Percentiles rank a stretch among this genome's conserved stretches.
These are phyloP conservation scores for Pseudopithomyces chartarum DNA, from an alignment of 2,329 filamentous ascomycete species.

Conservation along the genomic window DNA sequence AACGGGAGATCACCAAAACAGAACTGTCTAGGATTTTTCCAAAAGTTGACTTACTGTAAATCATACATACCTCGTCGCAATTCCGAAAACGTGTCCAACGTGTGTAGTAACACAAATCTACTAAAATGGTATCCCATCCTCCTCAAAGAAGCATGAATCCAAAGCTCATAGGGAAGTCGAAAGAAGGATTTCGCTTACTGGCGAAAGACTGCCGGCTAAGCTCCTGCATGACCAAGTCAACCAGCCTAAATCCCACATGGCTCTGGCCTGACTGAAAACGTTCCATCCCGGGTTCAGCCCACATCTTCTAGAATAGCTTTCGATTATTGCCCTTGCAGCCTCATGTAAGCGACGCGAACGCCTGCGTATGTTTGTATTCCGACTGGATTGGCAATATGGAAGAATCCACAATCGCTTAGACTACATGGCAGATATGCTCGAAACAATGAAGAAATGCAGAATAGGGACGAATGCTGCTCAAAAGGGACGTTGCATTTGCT, in stretches of 20 bases:
- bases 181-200: neutral
- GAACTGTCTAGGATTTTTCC: no score
- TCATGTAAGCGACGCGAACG: neutral
- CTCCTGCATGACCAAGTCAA: neutral
- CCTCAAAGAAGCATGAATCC: neutral
- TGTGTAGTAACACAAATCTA: no score
- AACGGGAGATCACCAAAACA: no score
- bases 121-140: no score
- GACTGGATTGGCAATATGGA: neutral
- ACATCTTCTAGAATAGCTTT: neutral
- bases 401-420: neutral
- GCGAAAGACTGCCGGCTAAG: neutral
- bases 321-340: neutral
- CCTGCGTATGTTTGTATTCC: neutral
- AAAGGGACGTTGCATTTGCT: neutral
- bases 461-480: neutral
- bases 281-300: neutral
- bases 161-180: neutral
- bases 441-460: neutral
- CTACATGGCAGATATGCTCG: neutral
- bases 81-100: no score
- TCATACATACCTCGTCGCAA: no score
- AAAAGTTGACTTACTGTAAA: no score
- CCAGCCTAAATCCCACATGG: slow-evolving; percentile 6
- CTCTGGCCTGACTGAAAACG: neutral